Percentiles rank a stretch among this genome's conserved stretches.
These are phyloP conservation scores for Colletotrichum sp. DNA, from an alignment of 2,329 filamentous ascomycete species.

Conservation along the genomic window DNA sequence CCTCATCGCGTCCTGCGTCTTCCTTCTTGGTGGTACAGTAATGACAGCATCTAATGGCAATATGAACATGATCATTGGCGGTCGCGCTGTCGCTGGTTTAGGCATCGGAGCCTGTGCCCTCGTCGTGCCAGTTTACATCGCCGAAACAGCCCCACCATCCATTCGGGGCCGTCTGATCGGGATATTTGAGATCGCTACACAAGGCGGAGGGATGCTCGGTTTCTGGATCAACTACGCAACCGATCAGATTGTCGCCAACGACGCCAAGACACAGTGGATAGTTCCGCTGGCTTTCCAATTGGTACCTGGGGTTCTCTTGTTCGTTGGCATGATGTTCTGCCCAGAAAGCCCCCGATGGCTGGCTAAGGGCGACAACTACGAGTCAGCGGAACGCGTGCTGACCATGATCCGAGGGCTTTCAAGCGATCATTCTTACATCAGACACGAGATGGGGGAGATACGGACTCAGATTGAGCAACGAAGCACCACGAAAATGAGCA, in stretches of 20 bases:
- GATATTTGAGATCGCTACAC: slow-evolving; percentile 55
- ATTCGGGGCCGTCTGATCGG: slow-evolving; percentile 56
- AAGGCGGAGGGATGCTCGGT: slow-evolving; percentile 52
- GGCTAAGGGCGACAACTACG: slow-evolving; percentile 36
- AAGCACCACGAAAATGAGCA: slow-evolving; percentile 31
- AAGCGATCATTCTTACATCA: slow-evolving; percentile 39
- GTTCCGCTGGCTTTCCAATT: slow-evolving; percentile 48
- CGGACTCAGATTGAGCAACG: slow-evolving; percentile 59
- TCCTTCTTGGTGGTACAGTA: slow-evolving; percentile 53
- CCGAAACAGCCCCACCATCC: slow-evolving; percentile 58
- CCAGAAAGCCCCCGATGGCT: slow-evolving; percentile 42
- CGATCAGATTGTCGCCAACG: slow-evolving; percentile 25
- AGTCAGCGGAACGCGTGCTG: slow-evolving; percentile 41
- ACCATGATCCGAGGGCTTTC: slow-evolving; percentile 42
- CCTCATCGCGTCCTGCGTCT: slow-evolving; percentile 36
- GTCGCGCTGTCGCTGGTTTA: slow-evolving; percentile 57
- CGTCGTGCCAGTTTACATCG: slow-evolving; percentile 62
- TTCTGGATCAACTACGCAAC: slow-evolving; percentile 41
- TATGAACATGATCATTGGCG: slow-evolving; percentile 60
- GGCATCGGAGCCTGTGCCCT: slow-evolving; percentile 55
- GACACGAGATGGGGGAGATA: slow-evolving; percentile 57
- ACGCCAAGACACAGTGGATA: slow-evolving; percentile 38
- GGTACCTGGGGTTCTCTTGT: slow-evolving; percentile 39
- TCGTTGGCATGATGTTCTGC: slow-evolving; percentile 35
- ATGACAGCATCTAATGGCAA: slow-evolving; percentile 31